Evolutionary conservation across 2,329 filamentous ascomycete species (phyloP).

Genomic region (Aspergillus jensenii): DNA sequence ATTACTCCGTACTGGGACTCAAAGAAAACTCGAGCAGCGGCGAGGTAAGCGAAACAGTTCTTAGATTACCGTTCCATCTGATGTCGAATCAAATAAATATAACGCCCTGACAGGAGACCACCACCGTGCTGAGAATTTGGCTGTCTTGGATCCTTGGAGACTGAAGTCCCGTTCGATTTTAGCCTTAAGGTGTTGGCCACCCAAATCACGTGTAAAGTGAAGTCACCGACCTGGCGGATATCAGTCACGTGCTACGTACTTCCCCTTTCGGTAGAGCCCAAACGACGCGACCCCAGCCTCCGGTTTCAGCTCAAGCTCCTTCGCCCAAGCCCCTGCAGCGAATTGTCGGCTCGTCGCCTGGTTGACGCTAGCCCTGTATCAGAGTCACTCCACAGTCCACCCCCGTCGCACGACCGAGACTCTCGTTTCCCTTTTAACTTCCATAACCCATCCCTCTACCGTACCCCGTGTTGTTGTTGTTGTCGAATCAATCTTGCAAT

Average conservation of each 20-base stretch:
- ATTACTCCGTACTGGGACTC: constrained; percentile 39
- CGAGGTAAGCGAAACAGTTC: constrained; percentile 18
- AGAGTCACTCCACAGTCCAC: not conserved
- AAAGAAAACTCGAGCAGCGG: constrained; percentile 28
- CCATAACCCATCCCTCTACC: not conserved
- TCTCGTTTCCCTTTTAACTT: not conserved
- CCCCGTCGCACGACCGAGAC: not conserved
- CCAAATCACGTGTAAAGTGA: constrained; percentile 13
- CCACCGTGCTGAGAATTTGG: not conserved
- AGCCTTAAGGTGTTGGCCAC: not conserved
- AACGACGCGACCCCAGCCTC: constrained; percentile 26
- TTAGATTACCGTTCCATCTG: constrained; percentile 26
- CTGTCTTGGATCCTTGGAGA: not conserved
- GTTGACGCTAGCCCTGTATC: constrained; percentile 1
- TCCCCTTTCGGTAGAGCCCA: constrained; percentile 27
- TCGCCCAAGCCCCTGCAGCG: constrained; percentile 12
- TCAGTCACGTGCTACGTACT: constrained; percentile 16
- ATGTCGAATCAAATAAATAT: constrained; percentile 3
- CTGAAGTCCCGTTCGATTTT: not conserved
- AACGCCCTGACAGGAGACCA: constrained; percentile 1
- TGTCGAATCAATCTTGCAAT: constrained; percentile 21
- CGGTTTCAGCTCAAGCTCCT: constrained; percentile 29
- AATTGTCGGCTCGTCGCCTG: not conserved
- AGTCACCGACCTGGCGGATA: not conserved
- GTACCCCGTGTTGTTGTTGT: not conserved